Base-by-base conservation (phyloP, 1,284 basidiomycete species). In the Takashimella koratensis region DNA sequence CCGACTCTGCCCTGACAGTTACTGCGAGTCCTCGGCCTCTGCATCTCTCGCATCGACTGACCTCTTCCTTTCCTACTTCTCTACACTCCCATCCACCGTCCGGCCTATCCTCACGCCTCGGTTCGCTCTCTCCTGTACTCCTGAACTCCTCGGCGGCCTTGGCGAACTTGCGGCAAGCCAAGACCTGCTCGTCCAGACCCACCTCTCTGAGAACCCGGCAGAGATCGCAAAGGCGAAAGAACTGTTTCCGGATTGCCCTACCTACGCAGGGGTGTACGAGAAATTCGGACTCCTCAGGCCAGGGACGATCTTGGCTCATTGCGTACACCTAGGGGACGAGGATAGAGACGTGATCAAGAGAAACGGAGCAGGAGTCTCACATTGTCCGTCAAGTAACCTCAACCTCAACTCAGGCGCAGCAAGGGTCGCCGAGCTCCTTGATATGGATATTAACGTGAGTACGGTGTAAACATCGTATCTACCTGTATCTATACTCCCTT, bases 371-470 rank as follows among this genome's bases (percentile, higher is more conserved):
- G 94, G 94, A 11, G 79, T 98, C 43, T 87, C 87, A 60, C 95
- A 98, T 74, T 98, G 94, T 70, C 94, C 95, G 16, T 87, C 86
- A 30, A 91, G 87, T 66, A 98, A 98, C 71, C 87, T 95, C 70
- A 89, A 96, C 76, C 70, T 98, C 52, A 82, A 86, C 41, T 91
- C 88, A 58, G 94, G 94, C 4, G 81, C 88, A 23, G 87, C 90
- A 2, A 82, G 82, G 21, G 83, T 98, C 10, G 88, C 87, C 3
- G 78, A 82, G 62, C 84, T 89, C 74, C 79, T 96, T 21, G 90
- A 95, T 71, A 77, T 76, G 51, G 91, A 90, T 0, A 83, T 97
- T 72, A 95, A 96, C 80, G 88, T 89, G 54, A 54, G 75, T 62
- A 16, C n/a, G n/a, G n/a, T n/a, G n/a, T n/a, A n/a, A n/a, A n/a